Evolutionary conservation across 805 yeast genomes (phyloP).

Genomic region (Teunomyces funiuensis): DNA sequence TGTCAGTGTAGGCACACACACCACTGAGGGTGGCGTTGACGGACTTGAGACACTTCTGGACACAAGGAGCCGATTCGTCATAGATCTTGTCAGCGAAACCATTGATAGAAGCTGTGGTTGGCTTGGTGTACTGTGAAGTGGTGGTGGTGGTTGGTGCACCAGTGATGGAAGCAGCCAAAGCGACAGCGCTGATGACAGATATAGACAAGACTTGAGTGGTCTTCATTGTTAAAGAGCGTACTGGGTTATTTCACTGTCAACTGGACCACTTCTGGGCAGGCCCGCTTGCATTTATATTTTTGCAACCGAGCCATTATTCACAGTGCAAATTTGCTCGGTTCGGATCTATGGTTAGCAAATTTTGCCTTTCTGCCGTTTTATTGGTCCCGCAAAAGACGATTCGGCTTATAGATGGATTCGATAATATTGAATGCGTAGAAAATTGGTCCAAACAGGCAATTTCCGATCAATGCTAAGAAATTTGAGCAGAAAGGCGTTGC

Average conservation of each 20-base stretch:
- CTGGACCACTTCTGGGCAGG: not conserved
- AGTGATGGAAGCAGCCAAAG: constrained; percentile 6
- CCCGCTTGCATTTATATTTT: not conserved
- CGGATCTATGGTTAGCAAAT: not conserved
- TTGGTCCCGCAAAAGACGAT: constrained; percentile 2
- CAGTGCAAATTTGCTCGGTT: too few species aligned
- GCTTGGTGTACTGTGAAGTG: constrained; percentile 11
- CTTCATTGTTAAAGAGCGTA: constrained; percentile 1
- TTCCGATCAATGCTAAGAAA: not conserved
- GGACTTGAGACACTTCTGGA: constrained; percentile 26
- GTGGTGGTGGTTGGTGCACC: constrained; percentile 32
- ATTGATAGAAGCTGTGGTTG: constrained; percentile 40
- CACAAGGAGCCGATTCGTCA: constrained; percentile 35
- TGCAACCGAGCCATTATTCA: too few species aligned
- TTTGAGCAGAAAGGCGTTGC: not conserved
- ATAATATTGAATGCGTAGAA: constrained; percentile 1
- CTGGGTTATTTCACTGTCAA: not conserved
- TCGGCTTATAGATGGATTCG: constrained; percentile 4
- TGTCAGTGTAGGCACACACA: constrained; percentile 48
- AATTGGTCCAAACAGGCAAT: not conserved
- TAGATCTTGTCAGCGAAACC: constrained; percentile 43
- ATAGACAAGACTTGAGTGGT: not conserved
- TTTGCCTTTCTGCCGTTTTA: not conserved
- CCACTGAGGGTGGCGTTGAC: constrained; percentile 25
- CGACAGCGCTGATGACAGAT: constrained; percentile 1